Evolutionary conservation across 2,329 filamentous ascomycete species (phyloP), one percentile per base, ranked within the genome.

Genomic region (Colletotrichum plurivorum): DNA sequence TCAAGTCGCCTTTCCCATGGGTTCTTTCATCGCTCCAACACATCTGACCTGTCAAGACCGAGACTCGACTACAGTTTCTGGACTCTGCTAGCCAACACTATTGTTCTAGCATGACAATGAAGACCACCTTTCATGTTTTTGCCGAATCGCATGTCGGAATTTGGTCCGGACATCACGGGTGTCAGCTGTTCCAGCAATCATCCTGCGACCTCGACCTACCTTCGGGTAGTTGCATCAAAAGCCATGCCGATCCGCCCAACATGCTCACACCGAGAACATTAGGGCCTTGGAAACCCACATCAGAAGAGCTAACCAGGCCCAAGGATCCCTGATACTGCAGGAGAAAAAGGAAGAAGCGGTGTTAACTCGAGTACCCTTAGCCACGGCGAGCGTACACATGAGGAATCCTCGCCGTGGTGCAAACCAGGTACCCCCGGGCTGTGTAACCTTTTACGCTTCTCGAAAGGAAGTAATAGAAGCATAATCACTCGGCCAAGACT

Each of bases 161-260:
- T 22, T 13, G 62, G 7, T 41, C 43, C 48, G 43, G n/a, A 10
- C 15, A 16, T 7, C 27, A 55, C 18, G 31, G 51, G 20, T 53
- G 49, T 49, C 22, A 55, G 61, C 62, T 55, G 22, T 65, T 43
- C 55, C 43, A 51, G 51, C 61, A 65, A 59, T 60, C 66, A 54
- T 51, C 48, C 61, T 59, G 41, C 66, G 41, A 45, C 49, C 41
- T 59, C 66, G 54, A 59, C 62, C 66, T 53, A 53, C 43, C 39
- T 39, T 27, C 66, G 61, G 66, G 31, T 66, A 59, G 61, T 53
- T 65, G 62, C 61, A 59, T 48, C 41, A 43, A n/a, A n/a, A 41
- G 31, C 60, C 61, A 55, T 66, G 66, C 12, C 43, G 49, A 69
- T 66, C 55, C 55, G 63, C 27, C 66, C 62, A 69, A 45, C 31